A percentile compares a stretch with the other conserved stretches of the same genome.
These are phyloP conservation scores for Xylaria grammica DNA, from an alignment of 495 filamentous ascomycete species.

Conservation along the genomic window DNA sequence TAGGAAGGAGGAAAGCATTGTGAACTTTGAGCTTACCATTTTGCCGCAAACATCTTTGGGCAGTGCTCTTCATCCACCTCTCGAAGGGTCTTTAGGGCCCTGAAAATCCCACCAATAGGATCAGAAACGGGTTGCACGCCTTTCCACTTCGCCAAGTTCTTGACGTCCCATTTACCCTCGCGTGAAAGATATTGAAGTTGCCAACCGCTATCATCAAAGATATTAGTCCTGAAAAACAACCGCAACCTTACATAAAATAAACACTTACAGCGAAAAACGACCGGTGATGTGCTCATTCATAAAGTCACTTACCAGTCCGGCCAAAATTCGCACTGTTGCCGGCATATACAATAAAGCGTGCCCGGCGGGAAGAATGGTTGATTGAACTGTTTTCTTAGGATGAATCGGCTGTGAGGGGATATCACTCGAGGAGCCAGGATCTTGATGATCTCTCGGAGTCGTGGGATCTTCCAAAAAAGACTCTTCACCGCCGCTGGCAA, in stretches of 20 bases:
- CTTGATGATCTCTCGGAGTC: conserved; percentile 45
- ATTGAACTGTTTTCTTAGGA: conserved; percentile 65
- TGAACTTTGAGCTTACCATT: conserved; percentile 53
- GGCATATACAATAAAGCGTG: conserved; percentile 87
- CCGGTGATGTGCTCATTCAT: conserved; percentile 74
- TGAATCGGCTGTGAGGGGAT: conserved; percentile 48
- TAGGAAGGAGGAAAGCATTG: background rate
- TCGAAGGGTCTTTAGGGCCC: conserved; percentile 85
- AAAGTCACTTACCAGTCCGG: conserved; percentile 83
- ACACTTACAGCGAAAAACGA: conserved; percentile 65
- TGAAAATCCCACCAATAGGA: conserved; percentile 76
- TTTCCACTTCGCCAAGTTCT: conserved; percentile 93
- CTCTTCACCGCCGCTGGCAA: conserved; percentile 36
- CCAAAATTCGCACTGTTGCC: conserved; percentile 72
- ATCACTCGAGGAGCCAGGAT: conserved; percentile 25
- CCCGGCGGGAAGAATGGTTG: conserved; percentile 76
- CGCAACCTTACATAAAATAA: background rate
- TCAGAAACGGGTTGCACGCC: conserved; percentile 76
- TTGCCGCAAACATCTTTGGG: conserved; percentile 71
- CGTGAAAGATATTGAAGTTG: conserved; percentile 85
- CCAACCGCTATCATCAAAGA: conserved; percentile 63
- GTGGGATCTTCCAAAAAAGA: conserved; percentile 53
- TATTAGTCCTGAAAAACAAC: conserved; percentile 8
- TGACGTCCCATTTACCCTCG: conserved; percentile 96
- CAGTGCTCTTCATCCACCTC: conserved; percentile 85